A percentile compares a stretch with the other conserved stretches of the same genome.
These are phyloP conservation scores for Geotrichum klebahnii DNA, from an alignment of 1,139 yeast genomes.

Conservation along the genomic window DNA sequence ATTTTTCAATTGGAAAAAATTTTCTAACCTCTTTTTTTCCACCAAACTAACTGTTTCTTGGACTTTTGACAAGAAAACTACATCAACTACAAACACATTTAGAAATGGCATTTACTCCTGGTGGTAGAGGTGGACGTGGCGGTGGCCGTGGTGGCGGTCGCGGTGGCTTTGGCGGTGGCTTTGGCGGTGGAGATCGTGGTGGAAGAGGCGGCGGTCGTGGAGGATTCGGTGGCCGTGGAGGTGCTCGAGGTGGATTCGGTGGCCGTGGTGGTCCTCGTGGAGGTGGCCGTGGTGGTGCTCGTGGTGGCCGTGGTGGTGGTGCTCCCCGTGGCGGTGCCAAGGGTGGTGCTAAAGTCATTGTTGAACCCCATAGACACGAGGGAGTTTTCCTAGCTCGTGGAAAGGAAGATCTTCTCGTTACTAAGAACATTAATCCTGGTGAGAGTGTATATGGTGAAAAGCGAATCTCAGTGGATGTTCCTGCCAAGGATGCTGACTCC, in stretches of 20 bases:
- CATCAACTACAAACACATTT: neutral
- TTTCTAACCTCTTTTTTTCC: neutral
- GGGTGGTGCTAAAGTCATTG: slow-evolving; percentile 93
- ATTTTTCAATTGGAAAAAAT: neutral
- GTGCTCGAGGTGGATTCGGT: slow-evolving; percentile 40
- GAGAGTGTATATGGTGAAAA: slow-evolving; percentile 83
- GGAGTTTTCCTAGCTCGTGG: slow-evolving; percentile 45
- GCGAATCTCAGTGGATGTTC: slow-evolving; percentile 89
- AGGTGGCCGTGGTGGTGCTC: slow-evolving; percentile 44
- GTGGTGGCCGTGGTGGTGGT: slow-evolving; percentile 52
- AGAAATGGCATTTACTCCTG: slow-evolving; percentile 14
- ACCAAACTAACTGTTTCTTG: too few species aligned
- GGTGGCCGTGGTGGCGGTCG: slow-evolving; percentile 39
- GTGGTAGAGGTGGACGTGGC: slow-evolving; percentile 26
- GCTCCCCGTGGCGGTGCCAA: slow-evolving; percentile 61
- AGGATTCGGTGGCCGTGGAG: slow-evolving; percentile 34
- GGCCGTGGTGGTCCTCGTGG: too few species aligned
- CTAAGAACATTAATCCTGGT: slow-evolving; percentile 97
- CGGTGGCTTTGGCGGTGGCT: slow-evolving; percentile 36
- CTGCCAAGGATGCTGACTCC: slow-evolving; percentile 85
- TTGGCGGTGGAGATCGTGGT: slow-evolving; percentile 42
- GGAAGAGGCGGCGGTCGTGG: slow-evolving; percentile 36
- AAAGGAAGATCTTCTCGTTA: slow-evolving; percentile 95
- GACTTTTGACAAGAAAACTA: too few species aligned
- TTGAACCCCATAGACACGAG: slow-evolving; percentile 47